A percentile compares a stretch with the other conserved stretches of the same genome.
phyloP scores from a whole-genome alignment of 2,329 filamentous ascomycete species.

The Cadophora sp. region DNA sequence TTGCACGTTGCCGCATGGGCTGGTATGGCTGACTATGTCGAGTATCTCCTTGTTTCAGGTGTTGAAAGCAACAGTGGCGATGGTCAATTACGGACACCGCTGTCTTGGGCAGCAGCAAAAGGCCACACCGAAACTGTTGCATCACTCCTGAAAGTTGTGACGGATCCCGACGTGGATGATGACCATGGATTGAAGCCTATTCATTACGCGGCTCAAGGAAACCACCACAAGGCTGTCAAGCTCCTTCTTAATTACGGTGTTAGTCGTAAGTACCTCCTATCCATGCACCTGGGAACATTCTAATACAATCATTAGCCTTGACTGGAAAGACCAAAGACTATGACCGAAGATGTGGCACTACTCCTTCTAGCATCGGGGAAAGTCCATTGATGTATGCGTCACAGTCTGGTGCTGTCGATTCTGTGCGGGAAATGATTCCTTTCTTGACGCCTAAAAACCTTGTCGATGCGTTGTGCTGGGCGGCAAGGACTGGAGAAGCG shows the following conservation, averaged over 20 bases:
- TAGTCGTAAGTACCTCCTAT: slow-evolving; percentile 27
- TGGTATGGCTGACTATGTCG: slow-evolving; percentile 25
- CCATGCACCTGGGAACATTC: not conserved
- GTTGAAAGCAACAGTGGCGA: slow-evolving; percentile 24
- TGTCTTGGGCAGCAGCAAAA: slow-evolving; percentile 38
- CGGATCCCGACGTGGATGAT: slow-evolving; percentile 33
- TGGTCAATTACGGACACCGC: slow-evolving; percentile 21
- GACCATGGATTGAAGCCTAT: slow-evolving; percentile 44
- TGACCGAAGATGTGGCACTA: slow-evolving; percentile 21
- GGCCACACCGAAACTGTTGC: slow-evolving; percentile 25
- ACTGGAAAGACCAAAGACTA: slow-evolving; percentile 39
- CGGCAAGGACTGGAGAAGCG: slow-evolving; percentile 18
- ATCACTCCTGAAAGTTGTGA: slow-evolving; percentile 25
- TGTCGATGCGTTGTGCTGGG: slow-evolving; percentile 24
- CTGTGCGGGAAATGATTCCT: slow-evolving; percentile 27
- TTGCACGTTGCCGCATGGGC: slow-evolving; percentile 24
- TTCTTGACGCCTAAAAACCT: slow-evolving; percentile 22
- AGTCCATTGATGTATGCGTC: slow-evolving; percentile 45
- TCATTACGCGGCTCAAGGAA: slow-evolving; percentile 45
- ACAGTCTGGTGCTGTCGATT: slow-evolving; percentile 36
- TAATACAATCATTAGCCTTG: slow-evolving; percentile 29
- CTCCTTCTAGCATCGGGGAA: slow-evolving; percentile 29
- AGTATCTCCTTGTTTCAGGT: slow-evolving; percentile 23
- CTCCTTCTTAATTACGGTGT: slow-evolving; percentile 47
- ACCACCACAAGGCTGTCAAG: slow-evolving; percentile 41